Base-by-base conservation (phyloP, 495 filamentous ascomycete genomes). In the Aspergillus bridgeri region DNA sequence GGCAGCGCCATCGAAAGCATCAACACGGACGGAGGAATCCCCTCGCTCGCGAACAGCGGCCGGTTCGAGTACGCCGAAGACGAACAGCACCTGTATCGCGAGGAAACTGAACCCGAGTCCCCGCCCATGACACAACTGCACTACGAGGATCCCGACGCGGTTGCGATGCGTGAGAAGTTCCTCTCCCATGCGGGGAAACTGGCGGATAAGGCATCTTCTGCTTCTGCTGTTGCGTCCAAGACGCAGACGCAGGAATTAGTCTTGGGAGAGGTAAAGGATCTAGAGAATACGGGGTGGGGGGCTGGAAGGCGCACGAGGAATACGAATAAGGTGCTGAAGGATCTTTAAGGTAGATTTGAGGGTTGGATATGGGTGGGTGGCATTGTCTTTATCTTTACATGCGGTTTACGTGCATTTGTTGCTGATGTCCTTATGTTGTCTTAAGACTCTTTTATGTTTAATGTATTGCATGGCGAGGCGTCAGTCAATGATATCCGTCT, bases 91-190 rank as follows among this genome's bases (percentile, higher is more conserved):
- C 48, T 49, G 33, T 38, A 38, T 4, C 33, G 33, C 20, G 53
- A 48, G 23, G 71, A 71, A 9, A 61, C 69, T 3, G 67, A 76
- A 48, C 62, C 73, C 17, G 72, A 74, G 43, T 61, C 65, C 15
- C 76, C 71, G 42, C 69, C 68, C 13, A 76, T 81, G 78, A 83
- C 80, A 42, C 80, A 83, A 62, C 58, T 83, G n/a, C 75, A 76
- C 51, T 83, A 81, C 53, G 78, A 83, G 58, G 79, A 83, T 57
- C 69, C 76, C 6, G 79, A 81, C 29, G 79, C 76, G 7, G 66
- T 71, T 15, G 76, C 77, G 18, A 79, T 79, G 75, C 68, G 79
- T 43, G 72, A 77, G 38, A 69, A 78, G 53, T 75, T 83, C 19
- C 69, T 76, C 21, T 62, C 65, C 3, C 60, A 75, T 53, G 78